These are phyloP conservation scores for Rhododendron henanense DNA, from an alignment of 148 eudicot species.

Conservation along the genomic window DNA sequence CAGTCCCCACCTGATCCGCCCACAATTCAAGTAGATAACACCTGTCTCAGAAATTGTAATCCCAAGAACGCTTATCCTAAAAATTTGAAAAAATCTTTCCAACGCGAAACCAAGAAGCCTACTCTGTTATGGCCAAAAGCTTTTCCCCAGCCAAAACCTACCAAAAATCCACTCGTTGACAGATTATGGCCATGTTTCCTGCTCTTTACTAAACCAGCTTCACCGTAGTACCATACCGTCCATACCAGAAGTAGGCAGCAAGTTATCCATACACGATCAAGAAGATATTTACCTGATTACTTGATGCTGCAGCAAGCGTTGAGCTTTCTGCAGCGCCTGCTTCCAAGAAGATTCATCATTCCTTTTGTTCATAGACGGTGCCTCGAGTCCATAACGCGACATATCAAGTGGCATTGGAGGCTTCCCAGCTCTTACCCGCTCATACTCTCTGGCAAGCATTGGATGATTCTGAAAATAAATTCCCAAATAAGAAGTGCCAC, in stretches of 20 bases:
- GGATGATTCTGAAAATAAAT: conserved; percentile 68
- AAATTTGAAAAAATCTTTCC: background rate
- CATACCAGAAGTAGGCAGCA: background rate
- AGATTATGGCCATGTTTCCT: background rate
- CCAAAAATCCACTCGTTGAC: background rate
- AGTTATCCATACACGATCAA: background rate
- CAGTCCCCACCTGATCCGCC: background rate
- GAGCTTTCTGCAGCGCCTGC: conserved; percentile 82
- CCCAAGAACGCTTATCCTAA: background rate
- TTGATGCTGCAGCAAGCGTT: conserved; percentile 83
- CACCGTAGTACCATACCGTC: background rate
- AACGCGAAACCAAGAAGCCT: background rate
- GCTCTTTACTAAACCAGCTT: background rate
- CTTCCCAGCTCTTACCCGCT: conserved; percentile 85
- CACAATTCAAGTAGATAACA: background rate
- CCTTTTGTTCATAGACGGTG: conserved; percentile 63
- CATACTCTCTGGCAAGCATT: conserved; percentile 95
- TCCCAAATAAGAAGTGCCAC: conserved; percentile 3
- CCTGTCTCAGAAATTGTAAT: background rate
- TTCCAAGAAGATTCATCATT: conserved; percentile 95
- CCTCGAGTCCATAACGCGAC: conserved; percentile 76
- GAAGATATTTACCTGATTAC: conserved; percentile 60
- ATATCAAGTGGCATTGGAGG: conserved; percentile 84
- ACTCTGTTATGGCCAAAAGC: background rate
- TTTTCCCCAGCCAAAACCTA: background rate